Evolutionary conservation across 768 basidiomycete genomes (phyloP), one percentile per base, ranked within the genome.

Genomic region (Solioccasus polychromus): DNA sequence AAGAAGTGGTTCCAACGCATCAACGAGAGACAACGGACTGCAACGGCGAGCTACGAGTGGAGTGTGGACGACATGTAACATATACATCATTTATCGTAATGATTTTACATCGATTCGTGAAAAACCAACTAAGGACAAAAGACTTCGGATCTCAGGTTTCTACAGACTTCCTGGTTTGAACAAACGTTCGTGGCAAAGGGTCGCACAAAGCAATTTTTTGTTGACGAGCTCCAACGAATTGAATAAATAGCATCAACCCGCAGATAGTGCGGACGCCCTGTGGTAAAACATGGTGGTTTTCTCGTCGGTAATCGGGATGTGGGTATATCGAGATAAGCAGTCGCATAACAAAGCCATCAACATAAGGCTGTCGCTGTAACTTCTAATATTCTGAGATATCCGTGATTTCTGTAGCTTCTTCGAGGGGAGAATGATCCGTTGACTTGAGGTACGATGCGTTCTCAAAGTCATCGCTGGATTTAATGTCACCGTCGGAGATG

Each of bases 11-110:
- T 94, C 73, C 92, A 97, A 66, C 77, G 76, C 45, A 71, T 76
- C 49, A 98, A 97, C 62, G 78, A 87, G 32, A 76, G 74, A 60
- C 79, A 81, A 59, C 79, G 94, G 48, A 76, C 69, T 47, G 79
- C 78, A 5, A 64, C 77, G 20, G 91, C 92, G 60, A 84, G 83
- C 41, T 84, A 93, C 55, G 73, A 81, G 48, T 95, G 88, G 88
- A 83, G 91, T 50, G 83, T 87, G 44, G 93, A 96, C 53, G 93
- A 95, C 61, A 96, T 96, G 93, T 95, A 79, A 57, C 24, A 14
- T 47, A 35, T 42, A 25, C 50, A 20, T 40, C 38, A 34, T 26
- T 29, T 17, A 19, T 35, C 36, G n/a, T 42, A 26, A 35, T 44
- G 35, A 10, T 42, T 25, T 23, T 24, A 26, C 10, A 39, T 35